Evolutionary conservation across 805 yeast species (phyloP).

Genomic region (Metschnikowia continentalis): DNA sequence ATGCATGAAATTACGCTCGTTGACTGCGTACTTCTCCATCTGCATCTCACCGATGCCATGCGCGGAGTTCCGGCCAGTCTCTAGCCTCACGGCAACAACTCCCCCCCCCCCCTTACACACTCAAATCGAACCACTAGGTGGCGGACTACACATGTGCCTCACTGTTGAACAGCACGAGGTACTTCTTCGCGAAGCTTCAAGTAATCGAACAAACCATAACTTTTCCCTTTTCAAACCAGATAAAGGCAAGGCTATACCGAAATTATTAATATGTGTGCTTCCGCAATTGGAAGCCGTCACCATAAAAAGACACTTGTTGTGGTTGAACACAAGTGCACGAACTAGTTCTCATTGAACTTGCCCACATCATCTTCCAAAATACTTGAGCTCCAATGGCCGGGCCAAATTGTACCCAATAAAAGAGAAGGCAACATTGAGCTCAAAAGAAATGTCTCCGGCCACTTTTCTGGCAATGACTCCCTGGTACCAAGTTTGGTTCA

Average conservation of each 20-base stretch:
- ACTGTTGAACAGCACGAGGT: not conserved
- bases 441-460: constrained; percentile 32
- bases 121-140: not conserved
- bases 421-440: constrained; percentile 26
- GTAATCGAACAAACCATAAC: not conserved
- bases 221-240: not conserved
- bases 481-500: constrained; percentile 32
- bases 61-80: not conserved
- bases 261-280: not conserved
- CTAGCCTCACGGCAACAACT: not conserved
- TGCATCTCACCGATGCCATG: not conserved
- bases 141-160: not conserved
- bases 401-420: constrained; percentile 25
- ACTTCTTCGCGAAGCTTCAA: not conserved
- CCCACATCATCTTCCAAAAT: constrained; percentile 12
- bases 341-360: not conserved
- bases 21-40: not conserved
- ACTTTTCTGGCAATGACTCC: constrained; percentile 25
- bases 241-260: not conserved
- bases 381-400: constrained; percentile 30
- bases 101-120: not conserved
- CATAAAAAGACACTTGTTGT: not conserved
- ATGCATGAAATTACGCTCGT: not conserved
- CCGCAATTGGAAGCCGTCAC: not conserved
- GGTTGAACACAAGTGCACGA: not conserved